These are phyloP conservation scores for Lichtheimia corymbifera DNA, from an alignment of 371 early-diverging fungal species.

Conservation along the genomic window DNA sequence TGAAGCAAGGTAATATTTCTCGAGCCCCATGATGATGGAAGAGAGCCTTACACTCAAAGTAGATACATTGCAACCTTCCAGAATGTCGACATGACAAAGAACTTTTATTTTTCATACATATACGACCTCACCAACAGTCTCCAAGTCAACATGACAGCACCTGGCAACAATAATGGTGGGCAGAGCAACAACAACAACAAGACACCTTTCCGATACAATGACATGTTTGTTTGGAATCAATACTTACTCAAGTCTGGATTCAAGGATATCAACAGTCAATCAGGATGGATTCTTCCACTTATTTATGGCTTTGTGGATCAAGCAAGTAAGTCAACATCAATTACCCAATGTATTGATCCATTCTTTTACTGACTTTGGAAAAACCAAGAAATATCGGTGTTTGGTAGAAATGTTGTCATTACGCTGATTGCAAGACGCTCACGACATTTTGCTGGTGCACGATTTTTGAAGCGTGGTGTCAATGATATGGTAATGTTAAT, in stretches of 20 bases:
- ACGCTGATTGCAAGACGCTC: constrained; percentile 96
- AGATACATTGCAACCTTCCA: constrained; percentile 81
- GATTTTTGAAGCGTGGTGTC: constrained; percentile 95
- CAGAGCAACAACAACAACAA: neutral
- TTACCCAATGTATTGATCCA: neutral
- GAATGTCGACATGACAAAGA: constrained; percentile 81
- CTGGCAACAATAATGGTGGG: constrained; percentile 12
- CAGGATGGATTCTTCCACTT: constrained; percentile 88
- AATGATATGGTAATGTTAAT: constrained; percentile 68
- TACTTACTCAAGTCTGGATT: constrained; percentile 78
- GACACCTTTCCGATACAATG: constrained; percentile 49
- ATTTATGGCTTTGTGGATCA: constrained; percentile 98
- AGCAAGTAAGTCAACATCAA: constrained; percentile 65
- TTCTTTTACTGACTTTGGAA: neutral
- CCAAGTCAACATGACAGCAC: constrained; percentile 82
- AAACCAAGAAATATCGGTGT: constrained; percentile 65
- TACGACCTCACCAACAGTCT: constrained; percentile 92
- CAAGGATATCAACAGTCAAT: constrained; percentile 57
- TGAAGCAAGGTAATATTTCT: constrained; percentile 63
- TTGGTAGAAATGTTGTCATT: constrained; percentile 84
- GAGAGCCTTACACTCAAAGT: neutral
- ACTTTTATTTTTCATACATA: constrained; percentile 92
- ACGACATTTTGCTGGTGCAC: constrained; percentile 93
- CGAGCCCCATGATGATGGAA: neutral
- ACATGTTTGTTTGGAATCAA: constrained; percentile 97